Conservation (phyloP, 768 basidiomycete genomes). For the Mycena floridula region DNA sequence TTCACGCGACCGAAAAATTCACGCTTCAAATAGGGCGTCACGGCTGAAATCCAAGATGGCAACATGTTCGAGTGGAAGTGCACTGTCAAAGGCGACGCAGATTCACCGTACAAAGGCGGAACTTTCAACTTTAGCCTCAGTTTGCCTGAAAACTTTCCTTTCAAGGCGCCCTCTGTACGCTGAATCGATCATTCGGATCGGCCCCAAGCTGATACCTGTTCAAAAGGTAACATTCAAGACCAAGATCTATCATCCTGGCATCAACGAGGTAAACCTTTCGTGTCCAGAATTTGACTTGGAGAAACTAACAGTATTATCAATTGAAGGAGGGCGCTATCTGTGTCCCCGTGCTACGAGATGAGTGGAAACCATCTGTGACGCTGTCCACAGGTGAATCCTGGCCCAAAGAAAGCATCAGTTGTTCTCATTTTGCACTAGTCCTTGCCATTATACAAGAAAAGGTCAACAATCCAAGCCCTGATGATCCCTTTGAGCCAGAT, state of each 20-base stretch:
- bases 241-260: slow-evolving; percentile 87
- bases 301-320: no score
- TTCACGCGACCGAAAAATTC: slow-evolving; percentile 7
- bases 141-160: slow-evolving; percentile 80
- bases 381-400: slow-evolving; percentile 50
- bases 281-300: no score
- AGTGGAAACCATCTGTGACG: slow-evolving; percentile 86
- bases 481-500: slow-evolving; percentile 86
- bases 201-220: slow-evolving; percentile 2
- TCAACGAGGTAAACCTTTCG: no score
- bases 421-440: slow-evolving; percentile 36
- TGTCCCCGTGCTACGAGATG: slow-evolving; percentile 77
- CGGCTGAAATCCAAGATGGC: slow-evolving; percentile 58
- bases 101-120: slow-evolving; percentile 80
- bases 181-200: not conserved
- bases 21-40: slow-evolving; percentile 42
- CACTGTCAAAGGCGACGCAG: slow-evolving; percentile 68
- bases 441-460: slow-evolving; percentile 76
- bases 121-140: slow-evolving; percentile 68
- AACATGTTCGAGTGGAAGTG: slow-evolving; percentile 79
- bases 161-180: slow-evolving; percentile 76
- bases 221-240: slow-evolving; percentile 75
- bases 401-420: not conserved
- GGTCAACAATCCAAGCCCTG: slow-evolving; percentile 80
- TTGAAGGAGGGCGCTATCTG: slow-evolving; percentile 86